Evolutionary conservation across 2,329 filamentous ascomycete species (phyloP).

Genomic region (Calonectria pseudoreteaudii): DNA sequence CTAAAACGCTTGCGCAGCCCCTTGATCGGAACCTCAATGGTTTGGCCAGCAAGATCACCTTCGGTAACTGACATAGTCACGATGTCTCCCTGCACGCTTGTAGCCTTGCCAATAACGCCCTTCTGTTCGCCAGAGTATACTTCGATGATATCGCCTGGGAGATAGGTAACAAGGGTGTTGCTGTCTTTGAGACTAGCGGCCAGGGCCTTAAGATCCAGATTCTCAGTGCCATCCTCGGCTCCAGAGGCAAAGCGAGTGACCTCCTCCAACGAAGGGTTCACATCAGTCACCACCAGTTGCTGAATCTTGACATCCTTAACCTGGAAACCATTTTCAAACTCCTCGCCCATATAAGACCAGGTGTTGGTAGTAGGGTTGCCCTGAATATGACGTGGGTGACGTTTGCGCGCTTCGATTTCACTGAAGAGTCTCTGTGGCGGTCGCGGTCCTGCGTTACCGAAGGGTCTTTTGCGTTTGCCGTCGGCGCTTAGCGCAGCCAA

Average conservation of each 20-base stretch:
- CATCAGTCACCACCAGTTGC: conserved; percentile 84
- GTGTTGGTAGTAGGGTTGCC: conserved; percentile 82
- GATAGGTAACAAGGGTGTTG: conserved; percentile 83
- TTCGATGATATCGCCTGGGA: conserved; percentile 95
- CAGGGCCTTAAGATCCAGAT: conserved; percentile 90
- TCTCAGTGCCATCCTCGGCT: conserved; percentile 91
- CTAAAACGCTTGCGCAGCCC: conserved; percentile 92
- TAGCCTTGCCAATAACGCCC: conserved; percentile 86
- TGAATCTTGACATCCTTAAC: conserved; percentile 95
- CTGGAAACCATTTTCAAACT: conserved; percentile 92
- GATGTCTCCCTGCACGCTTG: conserved; percentile 90
- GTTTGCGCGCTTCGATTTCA: conserved; percentile 91
- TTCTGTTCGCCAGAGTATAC: conserved; percentile 96
- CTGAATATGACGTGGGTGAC: conserved; percentile 73
- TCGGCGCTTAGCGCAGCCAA: conserved; percentile 60
- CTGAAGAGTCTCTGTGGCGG: conserved; percentile 93
- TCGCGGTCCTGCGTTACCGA: conserved; percentile 70
- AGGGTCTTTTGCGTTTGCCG: conserved; percentile 83
- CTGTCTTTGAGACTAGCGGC: conserved; percentile 90
- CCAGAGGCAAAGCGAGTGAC: conserved; percentile 93
- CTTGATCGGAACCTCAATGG: conserved; percentile 92
- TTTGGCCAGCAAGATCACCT: conserved; percentile 83
- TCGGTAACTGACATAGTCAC: conserved; percentile 88
- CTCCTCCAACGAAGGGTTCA: conserved; percentile 94
- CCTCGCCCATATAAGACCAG: conserved; percentile 88